phyloP scores from a whole-genome alignment of 768 basidiomycete genomes.

The Xerocomellus dryophilus region DNA sequence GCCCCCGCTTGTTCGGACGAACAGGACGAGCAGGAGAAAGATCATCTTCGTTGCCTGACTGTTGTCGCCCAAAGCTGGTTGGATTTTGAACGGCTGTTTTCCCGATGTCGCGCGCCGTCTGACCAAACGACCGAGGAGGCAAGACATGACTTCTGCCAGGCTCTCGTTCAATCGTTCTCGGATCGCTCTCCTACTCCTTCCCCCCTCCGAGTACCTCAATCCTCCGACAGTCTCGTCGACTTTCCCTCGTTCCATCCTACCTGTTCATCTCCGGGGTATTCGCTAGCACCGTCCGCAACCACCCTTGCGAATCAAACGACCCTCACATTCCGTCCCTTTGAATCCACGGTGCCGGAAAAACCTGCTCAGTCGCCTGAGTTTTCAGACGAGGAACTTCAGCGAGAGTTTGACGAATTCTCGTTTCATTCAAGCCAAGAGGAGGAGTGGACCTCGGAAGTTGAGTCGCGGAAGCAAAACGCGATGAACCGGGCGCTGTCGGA shows the following conservation, averaged over 20 bases:
- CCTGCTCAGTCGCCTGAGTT: background rate
- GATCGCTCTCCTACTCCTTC: background rate
- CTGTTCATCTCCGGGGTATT: background rate
- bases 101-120: background rate
- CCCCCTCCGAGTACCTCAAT: background rate
- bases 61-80: slow-evolving; percentile 6
- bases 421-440: slow-evolving; percentile 10
- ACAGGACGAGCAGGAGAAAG: background rate
- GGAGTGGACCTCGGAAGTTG: slow-evolving; percentile 17
- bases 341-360: background rate
- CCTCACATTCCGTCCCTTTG: background rate
- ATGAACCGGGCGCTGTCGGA: slow-evolving; percentile 3
- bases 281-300: background rate
- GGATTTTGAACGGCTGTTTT: slow-evolving; percentile 1
- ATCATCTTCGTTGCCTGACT: background rate
- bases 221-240: background rate
- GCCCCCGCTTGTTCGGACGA: background rate
- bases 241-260: no score
- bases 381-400: slow-evolving; percentile 8
- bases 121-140: slow-evolving; percentile 3
- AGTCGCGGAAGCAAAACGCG: slow-evolving; percentile 6
- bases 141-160: slow-evolving; percentile 8
- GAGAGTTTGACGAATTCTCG: slow-evolving; percentile 13
- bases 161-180: slow-evolving; percentile 4
- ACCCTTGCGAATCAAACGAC: background rate